Base-by-base conservation (phyloP, 495 filamentous ascomycete genomes). In the Penicillium pulvis region DNA sequence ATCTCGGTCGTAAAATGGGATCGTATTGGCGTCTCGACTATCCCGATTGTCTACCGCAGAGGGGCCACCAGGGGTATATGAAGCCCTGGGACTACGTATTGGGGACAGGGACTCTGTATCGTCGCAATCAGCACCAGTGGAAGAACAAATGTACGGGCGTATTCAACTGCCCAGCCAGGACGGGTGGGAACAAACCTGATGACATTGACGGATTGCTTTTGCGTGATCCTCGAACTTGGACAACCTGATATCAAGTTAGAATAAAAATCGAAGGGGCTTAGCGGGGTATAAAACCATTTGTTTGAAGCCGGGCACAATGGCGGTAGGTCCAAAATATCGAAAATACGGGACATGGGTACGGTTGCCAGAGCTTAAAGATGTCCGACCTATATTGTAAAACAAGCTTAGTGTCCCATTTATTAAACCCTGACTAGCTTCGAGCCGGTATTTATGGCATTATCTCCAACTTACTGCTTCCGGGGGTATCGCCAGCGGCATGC, bases 231-330 rank as follows among this genome's bases (percentile, higher is more conserved):
- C 85, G 83, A 14, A 93, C 84, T 63, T 90, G 87, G 48, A 91
- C 90, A 52, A 79, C 70, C 75, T 78, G 43, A 36, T 49, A 36
- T 43, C 16, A 28, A 0, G 51, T 67, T 54, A 67, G 50, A 42
- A 23, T 6, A 16, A 28, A 8, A n/a, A 44, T 2, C 3, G 14
- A 6, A 8, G 9, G 6, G 43, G 19, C 24, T 4, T 23, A 16
- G 4, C 39, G 9, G n/a, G 42, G 31, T 51, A 26, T 42, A 54
- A 35, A 58, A 94, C 87, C 88, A 93, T 92, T 66, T 93, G 89
- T 71, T 93, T 95, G 72, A 91, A 93, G n/a, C 91, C 91, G 3
- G 90, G 90, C 36, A 93, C 89, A 63, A 95, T 95, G 56, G 91
- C 91, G 3, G 91, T 95, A 1, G 90, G 90, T 0, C 91, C 91